phyloP scores from a whole-genome alignment of 495 filamentous ascomycete genomes.

The Penicillium soppii region DNA sequence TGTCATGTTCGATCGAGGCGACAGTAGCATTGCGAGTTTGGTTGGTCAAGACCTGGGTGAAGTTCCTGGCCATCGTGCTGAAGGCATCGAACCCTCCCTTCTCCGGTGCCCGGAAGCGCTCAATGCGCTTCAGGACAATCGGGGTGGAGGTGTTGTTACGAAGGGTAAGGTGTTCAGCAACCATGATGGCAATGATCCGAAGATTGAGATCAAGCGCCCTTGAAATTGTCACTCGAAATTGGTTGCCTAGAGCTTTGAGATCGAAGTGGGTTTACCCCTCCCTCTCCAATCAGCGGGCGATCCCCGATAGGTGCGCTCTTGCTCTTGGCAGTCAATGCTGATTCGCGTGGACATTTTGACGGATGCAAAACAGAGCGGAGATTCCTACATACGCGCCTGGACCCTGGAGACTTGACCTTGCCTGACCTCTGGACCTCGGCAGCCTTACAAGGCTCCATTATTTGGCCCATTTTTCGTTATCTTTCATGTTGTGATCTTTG shows the following conservation, averaged over 20 bases:
- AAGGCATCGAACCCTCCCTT: slow-evolving; percentile 39
- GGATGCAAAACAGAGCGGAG: not conserved
- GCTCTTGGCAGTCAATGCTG: slow-evolving; percentile 16
- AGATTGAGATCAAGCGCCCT: not conserved
- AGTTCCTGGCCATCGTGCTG: slow-evolving; percentile 43
- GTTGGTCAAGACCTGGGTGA: slow-evolving; percentile 51
- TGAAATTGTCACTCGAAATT: not conserved
- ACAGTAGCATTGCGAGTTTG: slow-evolving; percentile 38
- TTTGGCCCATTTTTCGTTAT: too few relatives aligned
- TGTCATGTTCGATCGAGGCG: slow-evolving; percentile 47
- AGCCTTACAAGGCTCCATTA: too few relatives aligned
- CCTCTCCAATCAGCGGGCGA: slow-evolving; percentile 24
- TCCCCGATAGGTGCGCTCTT: slow-evolving; percentile 8
- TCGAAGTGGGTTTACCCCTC: slow-evolving; percentile 6
- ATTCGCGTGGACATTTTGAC: slow-evolving; percentile 9
- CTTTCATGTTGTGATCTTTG: too few relatives aligned
- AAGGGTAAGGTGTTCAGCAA: slow-evolving; percentile 61
- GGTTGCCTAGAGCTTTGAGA: slow-evolving; percentile 2
- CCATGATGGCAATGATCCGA: slow-evolving; percentile 28
- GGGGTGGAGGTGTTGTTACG: slow-evolving; percentile 81
- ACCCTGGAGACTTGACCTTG: too few relatives aligned
- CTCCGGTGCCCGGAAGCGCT: slow-evolving; percentile 63
- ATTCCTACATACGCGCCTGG: slow-evolving; percentile 1
- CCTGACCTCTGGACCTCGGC: too few relatives aligned
- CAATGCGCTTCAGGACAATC: slow-evolving; percentile 69